phyloP scores from a whole-genome alignment of 2,329 filamentous ascomycete species.

The Podosphaera xanthii region DNA sequence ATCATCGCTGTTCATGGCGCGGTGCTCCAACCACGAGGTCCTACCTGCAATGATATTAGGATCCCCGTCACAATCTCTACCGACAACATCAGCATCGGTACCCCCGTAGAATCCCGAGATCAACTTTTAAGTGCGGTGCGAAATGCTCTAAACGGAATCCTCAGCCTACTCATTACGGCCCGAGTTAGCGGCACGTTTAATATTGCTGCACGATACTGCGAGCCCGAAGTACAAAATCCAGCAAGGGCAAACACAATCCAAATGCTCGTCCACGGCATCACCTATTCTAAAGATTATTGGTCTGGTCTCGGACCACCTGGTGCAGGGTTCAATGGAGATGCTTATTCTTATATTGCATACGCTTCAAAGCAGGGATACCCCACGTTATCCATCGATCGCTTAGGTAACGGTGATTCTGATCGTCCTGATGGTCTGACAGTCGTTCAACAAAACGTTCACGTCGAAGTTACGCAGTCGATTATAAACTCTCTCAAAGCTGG shows the following conservation, averaged over 20 bases:
- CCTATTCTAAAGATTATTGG: constrained; percentile 6
- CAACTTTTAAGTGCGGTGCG: too few species aligned
- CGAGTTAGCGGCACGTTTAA: constrained; percentile 2
- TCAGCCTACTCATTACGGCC: too few species aligned
- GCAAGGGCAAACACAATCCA: constrained; percentile 6
- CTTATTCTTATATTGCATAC: constrained; percentile 6
- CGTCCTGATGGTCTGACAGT: constrained; percentile 9
- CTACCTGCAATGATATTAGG: too few species aligned
- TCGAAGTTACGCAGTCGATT: constrained; percentile 11
- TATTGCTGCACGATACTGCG: constrained; percentile 9
- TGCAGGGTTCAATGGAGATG: neutral
- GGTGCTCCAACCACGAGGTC: too few species aligned
- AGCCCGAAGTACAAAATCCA: constrained; percentile 3
- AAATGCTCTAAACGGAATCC: too few species aligned
- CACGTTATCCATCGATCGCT: constrained; percentile 13
- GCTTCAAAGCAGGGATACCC: constrained; percentile 10
- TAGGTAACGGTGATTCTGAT: constrained; percentile 10
- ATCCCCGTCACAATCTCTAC: too few species aligned
- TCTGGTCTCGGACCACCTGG: neutral
- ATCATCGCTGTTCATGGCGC: too few species aligned
- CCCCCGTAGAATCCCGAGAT: too few species aligned
- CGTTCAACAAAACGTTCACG: constrained; percentile 9
- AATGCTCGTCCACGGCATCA: constrained; percentile 10
- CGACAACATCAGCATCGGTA: too few species aligned
- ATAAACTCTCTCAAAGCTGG: neutral